phyloP scores from a whole-genome alignment of 768 basidiomycete species.

The Coprinopsis cinerea region DNA sequence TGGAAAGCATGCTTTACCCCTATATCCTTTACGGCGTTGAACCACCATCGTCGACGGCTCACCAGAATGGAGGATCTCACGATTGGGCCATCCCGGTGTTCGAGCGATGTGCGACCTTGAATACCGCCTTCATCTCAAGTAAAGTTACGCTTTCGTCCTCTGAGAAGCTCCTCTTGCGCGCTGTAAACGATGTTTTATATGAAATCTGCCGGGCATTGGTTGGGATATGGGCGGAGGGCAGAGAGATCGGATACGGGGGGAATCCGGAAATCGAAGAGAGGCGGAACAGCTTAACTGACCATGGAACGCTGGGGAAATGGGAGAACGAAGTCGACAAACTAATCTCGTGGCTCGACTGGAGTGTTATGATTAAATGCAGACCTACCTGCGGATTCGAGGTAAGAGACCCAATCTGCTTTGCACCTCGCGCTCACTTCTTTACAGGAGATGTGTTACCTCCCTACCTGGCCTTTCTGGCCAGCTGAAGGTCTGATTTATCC shows the following conservation, averaged over 20 bases:
- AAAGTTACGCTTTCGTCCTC: constrained; percentile 25
- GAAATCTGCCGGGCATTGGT: constrained; percentile 44
- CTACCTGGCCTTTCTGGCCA: background rate
- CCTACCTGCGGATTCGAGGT: constrained; percentile 43
- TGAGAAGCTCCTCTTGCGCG: constrained; percentile 23
- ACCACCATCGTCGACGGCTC: background rate
- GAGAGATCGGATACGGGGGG: background rate
- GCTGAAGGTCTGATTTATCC: no score
- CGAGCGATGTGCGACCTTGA: background rate
- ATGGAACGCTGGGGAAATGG: constrained; percentile 29
- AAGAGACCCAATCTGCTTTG: constrained; percentile 9
- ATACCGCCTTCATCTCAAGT: background rate
- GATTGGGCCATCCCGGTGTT: background rate
- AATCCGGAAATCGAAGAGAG: background rate
- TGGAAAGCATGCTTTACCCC: constrained; percentile 26
- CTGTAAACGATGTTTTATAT: constrained; percentile 28
- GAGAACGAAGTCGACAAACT: constrained; percentile 36
- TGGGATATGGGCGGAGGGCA: constrained; percentile 12
- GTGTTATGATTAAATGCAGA: constrained; percentile 39
- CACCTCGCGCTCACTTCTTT: background rate
- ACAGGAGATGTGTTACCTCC: background rate
- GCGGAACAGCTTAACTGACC: background rate
- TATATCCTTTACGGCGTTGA: constrained; percentile 11
- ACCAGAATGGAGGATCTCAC: background rate
- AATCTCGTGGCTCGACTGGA: constrained; percentile 53